Evolutionary conservation across 352 stramenopile species (phyloP).

Genomic region (Globisporangium iwayamae): DNA sequence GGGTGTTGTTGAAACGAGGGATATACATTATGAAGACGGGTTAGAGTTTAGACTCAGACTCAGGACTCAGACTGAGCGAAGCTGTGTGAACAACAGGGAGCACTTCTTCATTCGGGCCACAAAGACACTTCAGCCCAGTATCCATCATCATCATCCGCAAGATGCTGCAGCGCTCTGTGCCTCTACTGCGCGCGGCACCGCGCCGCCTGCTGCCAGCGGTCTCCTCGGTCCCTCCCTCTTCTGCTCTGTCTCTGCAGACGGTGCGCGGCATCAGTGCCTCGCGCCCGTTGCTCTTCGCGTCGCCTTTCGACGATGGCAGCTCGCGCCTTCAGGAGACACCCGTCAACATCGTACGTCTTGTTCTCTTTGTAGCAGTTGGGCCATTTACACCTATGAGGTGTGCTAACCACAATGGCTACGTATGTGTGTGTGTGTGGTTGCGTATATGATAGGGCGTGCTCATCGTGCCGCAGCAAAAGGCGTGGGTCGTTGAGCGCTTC

Average conservation of each 20-base stretch:
- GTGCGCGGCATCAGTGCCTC: conserved; percentile 23
- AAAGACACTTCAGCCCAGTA: neutral
- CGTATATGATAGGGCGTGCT: conserved; percentile 54
- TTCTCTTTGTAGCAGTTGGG: neutral
- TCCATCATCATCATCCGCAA: neutral
- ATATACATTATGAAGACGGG: too few species aligned
- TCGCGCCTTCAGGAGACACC: conserved; percentile 49
- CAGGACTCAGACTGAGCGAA: too few species aligned
- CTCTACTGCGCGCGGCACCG: neutral
- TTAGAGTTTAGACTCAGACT: too few species aligned
- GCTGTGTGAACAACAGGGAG: too few species aligned
- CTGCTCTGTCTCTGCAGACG: neutral
- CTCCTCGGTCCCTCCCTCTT: neutral
- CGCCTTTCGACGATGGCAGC: conserved; percentile 39
- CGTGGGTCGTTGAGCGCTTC: conserved; percentile 90
- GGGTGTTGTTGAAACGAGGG: too few species aligned
- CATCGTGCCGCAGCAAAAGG: conserved; percentile 85
- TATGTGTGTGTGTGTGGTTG: neutral
- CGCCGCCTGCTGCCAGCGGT: neutral
- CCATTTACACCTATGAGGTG: too few species aligned
- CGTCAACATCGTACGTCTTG: conserved; percentile 46
- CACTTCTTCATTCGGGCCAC: neutral
- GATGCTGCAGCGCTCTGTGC: conserved; percentile 10
- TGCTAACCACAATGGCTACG: neutral
- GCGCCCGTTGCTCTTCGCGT: conserved; percentile 20